A percentile compares a stretch with the other conserved stretches of the same genome.
Conservation (phyloP, 176 grass and related monocot genomes). For the Thalia dealbata region DNA sequence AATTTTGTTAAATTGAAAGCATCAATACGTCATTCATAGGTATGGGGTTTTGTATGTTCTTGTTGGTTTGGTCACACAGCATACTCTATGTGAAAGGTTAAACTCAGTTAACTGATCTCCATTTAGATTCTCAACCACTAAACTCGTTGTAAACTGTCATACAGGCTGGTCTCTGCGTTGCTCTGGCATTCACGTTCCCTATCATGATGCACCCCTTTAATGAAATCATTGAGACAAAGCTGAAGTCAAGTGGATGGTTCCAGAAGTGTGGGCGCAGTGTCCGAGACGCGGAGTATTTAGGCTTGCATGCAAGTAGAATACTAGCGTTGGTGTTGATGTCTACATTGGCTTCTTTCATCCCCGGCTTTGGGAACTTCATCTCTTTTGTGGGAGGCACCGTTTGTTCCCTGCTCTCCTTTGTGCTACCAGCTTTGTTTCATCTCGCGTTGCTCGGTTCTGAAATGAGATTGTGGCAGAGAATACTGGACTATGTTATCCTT, state of each 20-base stretch:
- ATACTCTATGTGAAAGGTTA: not conserved
- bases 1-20: too few species aligned
- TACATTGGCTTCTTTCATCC: conserved; percentile 60
- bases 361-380: conserved; percentile 61
- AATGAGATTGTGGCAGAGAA: conserved; percentile 30
- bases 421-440: conserved; percentile 62
- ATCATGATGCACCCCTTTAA: conserved; percentile 93
- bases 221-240: conserved; percentile 56
- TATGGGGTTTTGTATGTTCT: too few species aligned
- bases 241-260: conserved; percentile 43
- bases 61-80: too few species aligned
- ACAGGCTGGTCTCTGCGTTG: conserved; percentile 80
- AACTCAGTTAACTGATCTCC: not conserved
- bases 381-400: conserved; percentile 87
- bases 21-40: too few species aligned
- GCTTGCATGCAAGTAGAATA: conserved; percentile 46
- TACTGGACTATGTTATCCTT: conserved; percentile 48
- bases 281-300: conserved; percentile 21
- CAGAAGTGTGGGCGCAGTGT: conserved; percentile 31
- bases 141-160: not conserved
- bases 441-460: conserved; percentile 51
- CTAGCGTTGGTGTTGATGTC: conserved; percentile 28
- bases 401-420: conserved; percentile 66
- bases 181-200: conserved; percentile 75
- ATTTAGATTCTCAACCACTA: not conserved